Conservation (phyloP, 352 stramenopile species). For the Phytophthora citrophthora region DNA sequence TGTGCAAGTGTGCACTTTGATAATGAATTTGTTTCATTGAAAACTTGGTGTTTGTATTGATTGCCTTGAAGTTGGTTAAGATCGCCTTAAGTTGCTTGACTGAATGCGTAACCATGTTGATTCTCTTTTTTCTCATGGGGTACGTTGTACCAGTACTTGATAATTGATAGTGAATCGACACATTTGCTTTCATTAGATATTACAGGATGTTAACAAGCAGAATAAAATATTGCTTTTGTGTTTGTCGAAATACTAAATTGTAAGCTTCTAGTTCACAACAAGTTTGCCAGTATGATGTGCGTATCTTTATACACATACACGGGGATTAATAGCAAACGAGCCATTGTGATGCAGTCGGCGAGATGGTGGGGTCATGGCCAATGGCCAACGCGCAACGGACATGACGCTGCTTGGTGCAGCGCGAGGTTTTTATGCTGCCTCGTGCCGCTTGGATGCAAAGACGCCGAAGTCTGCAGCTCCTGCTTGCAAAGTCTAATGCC, state of each 20-base stretch:
- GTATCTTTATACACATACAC: conserved; percentile 2
- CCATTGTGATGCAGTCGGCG: conserved; percentile 9
- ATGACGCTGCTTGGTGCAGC: conserved; percentile 19
- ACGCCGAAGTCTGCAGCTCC: conserved; percentile 24
- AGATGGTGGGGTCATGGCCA: conserved; percentile 15
- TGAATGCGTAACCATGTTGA: background rate
- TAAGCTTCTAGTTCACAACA: background rate
- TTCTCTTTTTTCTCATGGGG: background rate
- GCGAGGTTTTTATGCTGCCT: conserved; percentile 30
- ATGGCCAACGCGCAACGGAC: conserved; percentile 3
- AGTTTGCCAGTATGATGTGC: background rate
- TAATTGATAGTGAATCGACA: conserved; percentile 16
- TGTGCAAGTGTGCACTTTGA: conserved; percentile 13
- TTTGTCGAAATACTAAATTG: too few species aligned
- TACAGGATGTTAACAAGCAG: background rate
- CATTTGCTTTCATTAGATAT: background rate
- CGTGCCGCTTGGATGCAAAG: conserved; percentile 21
- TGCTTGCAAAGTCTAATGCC: conserved; percentile 24
- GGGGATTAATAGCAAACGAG: conserved; percentile 7
- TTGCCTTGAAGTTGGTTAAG: conserved; percentile 14
- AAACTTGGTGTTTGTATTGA: conserved; percentile 18
- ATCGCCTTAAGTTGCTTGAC: conserved; percentile 10
- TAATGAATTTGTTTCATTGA: conserved; percentile 16
- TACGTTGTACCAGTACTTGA: background rate
- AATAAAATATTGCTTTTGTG: too few species aligned